These are phyloP conservation scores for Curvularia sp. DNA, from an alignment of 2,329 filamentous ascomycete species.

Conservation along the genomic window DNA sequence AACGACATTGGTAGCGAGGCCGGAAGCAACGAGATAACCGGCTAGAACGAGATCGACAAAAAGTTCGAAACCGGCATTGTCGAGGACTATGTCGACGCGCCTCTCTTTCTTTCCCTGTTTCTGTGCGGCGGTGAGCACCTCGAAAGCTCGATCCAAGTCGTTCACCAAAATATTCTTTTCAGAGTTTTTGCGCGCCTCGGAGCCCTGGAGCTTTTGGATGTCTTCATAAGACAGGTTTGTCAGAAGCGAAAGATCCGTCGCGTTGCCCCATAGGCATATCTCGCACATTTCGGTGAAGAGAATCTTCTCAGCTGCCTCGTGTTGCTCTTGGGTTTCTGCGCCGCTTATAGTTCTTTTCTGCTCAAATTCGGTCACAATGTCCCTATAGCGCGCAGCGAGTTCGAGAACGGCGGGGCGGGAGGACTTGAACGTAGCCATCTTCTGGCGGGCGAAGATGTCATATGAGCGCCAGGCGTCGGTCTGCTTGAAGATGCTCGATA, in stretches of 20 bases:
- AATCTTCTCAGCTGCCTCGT: slow-evolving; percentile 74
- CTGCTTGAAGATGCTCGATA: slow-evolving; percentile 77
- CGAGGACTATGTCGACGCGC: slow-evolving; percentile 90
- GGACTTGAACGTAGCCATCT: slow-evolving; percentile 89
- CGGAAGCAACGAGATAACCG: slow-evolving; percentile 84
- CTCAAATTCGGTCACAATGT: slow-evolving; percentile 72
- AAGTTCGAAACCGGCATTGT: slow-evolving; percentile 96
- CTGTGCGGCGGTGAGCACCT: slow-evolving; percentile 70
- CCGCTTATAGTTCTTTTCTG: slow-evolving; percentile 56
- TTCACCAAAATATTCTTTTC: slow-evolving; percentile 94
- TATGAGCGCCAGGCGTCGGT: slow-evolving; percentile 87
- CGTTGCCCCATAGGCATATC: slow-evolving; percentile 97
- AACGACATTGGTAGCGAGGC: slow-evolving; percentile 84
- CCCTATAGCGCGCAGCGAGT: slow-evolving; percentile 78
- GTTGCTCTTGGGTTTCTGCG: slow-evolving; percentile 58
- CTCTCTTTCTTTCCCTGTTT: slow-evolving; percentile 69
- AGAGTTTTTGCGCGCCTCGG: slow-evolving; percentile 81
- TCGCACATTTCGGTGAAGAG: slow-evolving; percentile 94
- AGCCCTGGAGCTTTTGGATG: slow-evolving; percentile 94
- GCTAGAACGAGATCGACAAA: slow-evolving; percentile 94
- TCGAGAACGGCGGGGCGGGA: slow-evolving; percentile 87
- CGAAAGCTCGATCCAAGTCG: slow-evolving; percentile 77
- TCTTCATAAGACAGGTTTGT: slow-evolving; percentile 93
- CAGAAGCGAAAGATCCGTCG: slow-evolving; percentile 89
- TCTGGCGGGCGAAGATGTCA: slow-evolving; percentile 88